A percentile compares a stretch with the other conserved stretches of the same genome.
Evolutionary conservation across 2,329 filamentous ascomycete species (phyloP).

Genomic region (Cryphonectria parasitica): DNA sequence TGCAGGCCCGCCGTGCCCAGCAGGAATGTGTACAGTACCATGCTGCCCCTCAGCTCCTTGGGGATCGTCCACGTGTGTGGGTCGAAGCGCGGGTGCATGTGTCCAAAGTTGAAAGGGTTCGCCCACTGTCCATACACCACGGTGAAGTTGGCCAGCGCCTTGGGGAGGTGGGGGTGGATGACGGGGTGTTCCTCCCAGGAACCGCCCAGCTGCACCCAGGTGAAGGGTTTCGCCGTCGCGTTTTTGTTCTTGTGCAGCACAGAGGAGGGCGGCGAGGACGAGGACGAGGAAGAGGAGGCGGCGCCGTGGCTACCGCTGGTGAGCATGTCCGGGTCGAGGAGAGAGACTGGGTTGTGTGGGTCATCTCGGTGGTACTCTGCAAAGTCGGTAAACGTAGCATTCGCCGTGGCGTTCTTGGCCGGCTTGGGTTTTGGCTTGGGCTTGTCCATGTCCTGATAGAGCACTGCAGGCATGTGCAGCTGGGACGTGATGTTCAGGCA

Average conservation of each 20-base stretch:
- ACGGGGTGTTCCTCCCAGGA: slow-evolving; percentile 47
- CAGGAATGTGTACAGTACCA: slow-evolving; percentile 46
- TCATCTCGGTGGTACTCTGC: slow-evolving; percentile 25
- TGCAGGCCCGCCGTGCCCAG: slow-evolving; percentile 44
- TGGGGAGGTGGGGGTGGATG: slow-evolving; percentile 44
- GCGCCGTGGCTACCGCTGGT: slow-evolving; percentile 34
- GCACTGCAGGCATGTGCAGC: slow-evolving; percentile 36
- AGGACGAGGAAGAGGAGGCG: background rate
- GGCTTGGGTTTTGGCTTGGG: slow-evolving; percentile 28
- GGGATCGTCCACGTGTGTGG: slow-evolving; percentile 48
- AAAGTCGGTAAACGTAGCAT: slow-evolving; percentile 19
- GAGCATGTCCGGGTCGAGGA: slow-evolving; percentile 20
- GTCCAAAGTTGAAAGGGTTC: slow-evolving; percentile 46
- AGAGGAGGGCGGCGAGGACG: slow-evolving; percentile 32
- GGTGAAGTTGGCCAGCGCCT: slow-evolving; percentile 45
- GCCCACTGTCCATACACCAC: slow-evolving; percentile 45
- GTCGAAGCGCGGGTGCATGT: slow-evolving; percentile 46
- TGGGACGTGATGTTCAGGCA: slow-evolving; percentile 40
- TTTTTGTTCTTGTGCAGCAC: slow-evolving; percentile 39
- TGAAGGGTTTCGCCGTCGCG: slow-evolving; percentile 24
- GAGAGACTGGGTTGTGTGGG: slow-evolving; percentile 18
- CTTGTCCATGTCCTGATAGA: slow-evolving; percentile 36
- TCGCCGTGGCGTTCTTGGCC: slow-evolving; percentile 17
- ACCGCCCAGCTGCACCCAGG: slow-evolving; percentile 45
- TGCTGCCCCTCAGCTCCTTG: slow-evolving; percentile 47